These are phyloP conservation scores for baker's yeast (Saccharomyces cerevisiae) DNA, from an alignment of 805 yeast species.

Conservation along the genomic window DNA sequence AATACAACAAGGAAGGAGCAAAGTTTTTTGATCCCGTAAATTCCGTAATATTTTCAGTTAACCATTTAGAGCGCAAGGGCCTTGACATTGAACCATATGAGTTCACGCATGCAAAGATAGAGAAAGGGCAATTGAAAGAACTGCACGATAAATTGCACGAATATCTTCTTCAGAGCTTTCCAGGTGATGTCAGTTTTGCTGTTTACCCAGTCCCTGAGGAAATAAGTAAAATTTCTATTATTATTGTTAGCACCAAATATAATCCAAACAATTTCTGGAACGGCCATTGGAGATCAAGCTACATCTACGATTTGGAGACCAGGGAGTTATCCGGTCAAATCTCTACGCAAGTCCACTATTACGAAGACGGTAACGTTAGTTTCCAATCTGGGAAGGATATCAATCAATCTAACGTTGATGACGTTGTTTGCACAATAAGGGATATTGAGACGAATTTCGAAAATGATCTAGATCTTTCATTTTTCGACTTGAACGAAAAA, in stretches of 20 bases:
- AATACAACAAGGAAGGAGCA: slow-evolving; percentile 41
- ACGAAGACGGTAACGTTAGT: slow-evolving; percentile 92
- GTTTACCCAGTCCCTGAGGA: slow-evolving; percentile 32
- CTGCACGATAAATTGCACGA: slow-evolving; percentile 15
- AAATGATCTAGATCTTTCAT: slow-evolving; percentile 48
- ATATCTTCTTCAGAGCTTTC: slow-evolving; percentile 62
- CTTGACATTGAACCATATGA: slow-evolving; percentile 44
- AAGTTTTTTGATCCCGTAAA: slow-evolving; percentile 49
- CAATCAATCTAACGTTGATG: slow-evolving; percentile 16
- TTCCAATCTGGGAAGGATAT: slow-evolving; percentile 43
- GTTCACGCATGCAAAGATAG: slow-evolving; percentile 10
- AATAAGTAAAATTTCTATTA: slow-evolving; percentile 33
- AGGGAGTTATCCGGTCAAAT: slow-evolving; percentile 44
- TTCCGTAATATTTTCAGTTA: slow-evolving; percentile 48
- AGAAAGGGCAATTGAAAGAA: slow-evolving; percentile 11
- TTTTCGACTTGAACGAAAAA: slow-evolving; percentile 65
- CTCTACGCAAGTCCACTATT: slow-evolving; percentile 75
- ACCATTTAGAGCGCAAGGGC: slow-evolving; percentile 41
- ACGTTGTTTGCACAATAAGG: slow-evolving; percentile 40
- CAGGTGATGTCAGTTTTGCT: slow-evolving; percentile 42
- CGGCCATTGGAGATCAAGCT: slow-evolving; percentile 78
- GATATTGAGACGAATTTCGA: slow-evolving; percentile 55
- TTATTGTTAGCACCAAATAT: slow-evolving; percentile 62
- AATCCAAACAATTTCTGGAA: slow-evolving; percentile 78
- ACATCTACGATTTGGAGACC: slow-evolving; percentile 34